Evolutionary conservation across 1,139 yeast genomes (phyloP).

Genomic region (Debaryomyces subglobosus): DNA sequence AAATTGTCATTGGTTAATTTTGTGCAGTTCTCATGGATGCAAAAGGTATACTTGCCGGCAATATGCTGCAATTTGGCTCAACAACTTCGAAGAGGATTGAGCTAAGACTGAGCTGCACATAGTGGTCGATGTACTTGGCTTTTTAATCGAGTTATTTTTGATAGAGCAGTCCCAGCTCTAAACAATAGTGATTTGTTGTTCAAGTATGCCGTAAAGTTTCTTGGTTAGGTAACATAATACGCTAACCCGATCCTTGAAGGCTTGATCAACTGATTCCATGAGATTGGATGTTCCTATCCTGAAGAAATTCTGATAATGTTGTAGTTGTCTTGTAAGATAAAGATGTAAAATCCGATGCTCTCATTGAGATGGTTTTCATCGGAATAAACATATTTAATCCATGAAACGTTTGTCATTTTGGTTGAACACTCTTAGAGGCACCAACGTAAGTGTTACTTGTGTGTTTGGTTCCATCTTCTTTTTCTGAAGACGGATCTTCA

Average conservation of each 20-base stretch:
- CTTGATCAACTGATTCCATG: slow-evolving; percentile 25
- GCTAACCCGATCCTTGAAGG: slow-evolving; percentile 41
- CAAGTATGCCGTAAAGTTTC: slow-evolving; percentile 16
- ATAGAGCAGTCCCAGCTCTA: not conserved
- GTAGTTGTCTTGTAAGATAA: slow-evolving; percentile 30
- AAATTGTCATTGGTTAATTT: slow-evolving; percentile 6
- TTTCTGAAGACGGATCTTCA: not conserved
- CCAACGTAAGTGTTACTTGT: not conserved
- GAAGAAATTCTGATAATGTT: slow-evolving; percentile 29
- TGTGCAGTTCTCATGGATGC: slow-evolving; percentile 3
- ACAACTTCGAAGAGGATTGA: not conserved
- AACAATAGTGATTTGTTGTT: not conserved
- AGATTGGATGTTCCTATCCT: slow-evolving; percentile 40
- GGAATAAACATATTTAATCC: not conserved
- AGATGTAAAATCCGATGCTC: slow-evolving; percentile 2
- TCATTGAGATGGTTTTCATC: not conserved
- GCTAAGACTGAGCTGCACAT: not conserved
- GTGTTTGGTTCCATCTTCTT: not conserved
- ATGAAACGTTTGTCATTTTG: not conserved
- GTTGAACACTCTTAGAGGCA: not conserved
- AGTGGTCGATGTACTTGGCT: not conserved
- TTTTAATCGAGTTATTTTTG: not conserved
- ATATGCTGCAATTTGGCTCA: slow-evolving; percentile 8
- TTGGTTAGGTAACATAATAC: slow-evolving; percentile 26
- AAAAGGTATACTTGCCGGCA: slow-evolving; percentile 11